phyloP scores from a whole-genome alignment of 495 filamentous ascomycete genomes.

The Margaritispora aquatica region DNA sequence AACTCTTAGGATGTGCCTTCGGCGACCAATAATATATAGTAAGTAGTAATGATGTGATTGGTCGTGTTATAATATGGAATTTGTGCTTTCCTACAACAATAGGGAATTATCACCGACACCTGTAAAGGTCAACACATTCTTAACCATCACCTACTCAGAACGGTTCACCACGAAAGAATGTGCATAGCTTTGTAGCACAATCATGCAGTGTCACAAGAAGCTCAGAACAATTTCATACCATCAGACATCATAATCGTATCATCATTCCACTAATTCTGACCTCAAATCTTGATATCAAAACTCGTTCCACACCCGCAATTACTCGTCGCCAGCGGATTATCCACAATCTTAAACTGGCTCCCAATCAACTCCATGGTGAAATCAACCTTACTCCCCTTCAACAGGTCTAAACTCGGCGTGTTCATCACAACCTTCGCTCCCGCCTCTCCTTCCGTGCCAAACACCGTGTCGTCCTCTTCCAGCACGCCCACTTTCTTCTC shows the following conservation, averaged over 20 bases:
- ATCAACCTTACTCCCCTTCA: conserved; percentile 91
- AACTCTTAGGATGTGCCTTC: too few relatives aligned
- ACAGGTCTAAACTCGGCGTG: conserved; percentile 73
- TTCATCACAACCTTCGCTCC: conserved; percentile 87
- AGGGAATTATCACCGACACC: too few relatives aligned
- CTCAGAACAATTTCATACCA: too few relatives aligned
- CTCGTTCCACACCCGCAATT: conserved; percentile 98
- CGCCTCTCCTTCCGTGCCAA: conserved; percentile 30
- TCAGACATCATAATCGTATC: not conserved
- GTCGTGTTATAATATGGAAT: too few relatives aligned
- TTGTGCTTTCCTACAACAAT: too few relatives aligned
- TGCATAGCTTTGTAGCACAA: not conserved
- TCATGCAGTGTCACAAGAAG: too few relatives aligned
- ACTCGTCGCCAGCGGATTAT: conserved; percentile 84
- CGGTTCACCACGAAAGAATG: too few relatives aligned
- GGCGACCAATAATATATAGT: too few relatives aligned
- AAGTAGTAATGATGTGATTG: too few relatives aligned
- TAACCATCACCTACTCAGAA: too few relatives aligned
- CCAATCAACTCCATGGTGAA: conserved; percentile 97
- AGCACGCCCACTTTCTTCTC: conserved; percentile 31
- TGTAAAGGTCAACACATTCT: too few relatives aligned
- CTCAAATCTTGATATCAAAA: conserved; percentile 73
- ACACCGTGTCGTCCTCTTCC: conserved; percentile 75
- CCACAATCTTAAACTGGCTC: conserved; percentile 93
- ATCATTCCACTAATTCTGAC: not conserved